These are phyloP conservation scores for Rhodotorula paludigena DNA, from an alignment of 768 basidiomycete species.

Conservation along the genomic window DNA sequence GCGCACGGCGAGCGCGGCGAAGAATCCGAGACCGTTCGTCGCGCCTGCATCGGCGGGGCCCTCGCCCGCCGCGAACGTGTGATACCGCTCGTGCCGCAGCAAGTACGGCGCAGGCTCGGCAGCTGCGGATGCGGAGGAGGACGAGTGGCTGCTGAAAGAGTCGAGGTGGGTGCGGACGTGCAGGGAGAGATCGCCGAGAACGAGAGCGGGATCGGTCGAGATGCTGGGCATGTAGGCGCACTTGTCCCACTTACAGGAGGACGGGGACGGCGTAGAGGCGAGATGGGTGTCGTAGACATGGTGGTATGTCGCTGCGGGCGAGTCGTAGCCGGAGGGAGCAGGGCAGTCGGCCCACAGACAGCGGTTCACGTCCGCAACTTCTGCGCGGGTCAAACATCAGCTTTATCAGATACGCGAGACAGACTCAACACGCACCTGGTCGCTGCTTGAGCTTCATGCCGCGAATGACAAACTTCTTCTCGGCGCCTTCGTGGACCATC, in stretches of 20 bases:
- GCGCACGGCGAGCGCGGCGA: conserved; percentile 31
- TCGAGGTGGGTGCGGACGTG: conserved; percentile 33
- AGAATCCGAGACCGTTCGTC: conserved; percentile 1
- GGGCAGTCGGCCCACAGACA: conserved; percentile 24
- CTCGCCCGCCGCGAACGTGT: conserved; percentile 9
- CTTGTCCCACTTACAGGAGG: conserved; percentile 3
- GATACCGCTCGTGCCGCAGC: conserved; percentile 22
- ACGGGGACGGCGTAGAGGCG: neutral
- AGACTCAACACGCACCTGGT: neutral
- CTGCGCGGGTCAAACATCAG: neutral
- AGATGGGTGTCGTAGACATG: conserved; percentile 33
- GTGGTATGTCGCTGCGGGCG: neutral
- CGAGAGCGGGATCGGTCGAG: conserved; percentile 9
- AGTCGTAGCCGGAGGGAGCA: neutral
- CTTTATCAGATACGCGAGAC: neutral
- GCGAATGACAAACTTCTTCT: conserved; percentile 75
- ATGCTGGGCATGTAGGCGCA: conserved; percentile 13
- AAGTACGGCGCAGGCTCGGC: neutral
- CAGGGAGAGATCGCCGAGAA: conserved; percentile 16
- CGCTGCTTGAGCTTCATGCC: conserved; percentile 65
- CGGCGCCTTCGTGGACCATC: conserved; percentile 58
- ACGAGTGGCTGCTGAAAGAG: neutral
- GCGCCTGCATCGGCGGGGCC: neutral
- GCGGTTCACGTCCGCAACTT: neutral
- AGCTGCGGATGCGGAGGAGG: neutral